Base-by-base conservation (phyloP, 805 yeast species). In the Ogataea parapolymorpha region DNA sequence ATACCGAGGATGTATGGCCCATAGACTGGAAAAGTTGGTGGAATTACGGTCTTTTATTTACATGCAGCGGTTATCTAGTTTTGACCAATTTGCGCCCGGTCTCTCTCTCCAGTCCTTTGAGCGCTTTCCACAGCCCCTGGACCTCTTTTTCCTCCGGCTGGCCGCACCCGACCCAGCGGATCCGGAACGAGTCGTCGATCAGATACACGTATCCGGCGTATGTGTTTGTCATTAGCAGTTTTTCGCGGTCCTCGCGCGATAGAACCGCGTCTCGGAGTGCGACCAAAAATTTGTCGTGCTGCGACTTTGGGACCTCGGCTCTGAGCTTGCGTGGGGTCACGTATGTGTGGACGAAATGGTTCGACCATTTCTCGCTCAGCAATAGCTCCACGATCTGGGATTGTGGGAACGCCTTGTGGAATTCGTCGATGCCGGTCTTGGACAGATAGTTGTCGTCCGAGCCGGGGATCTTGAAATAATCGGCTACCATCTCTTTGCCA, bases 161-260 rank as follows among this genome's bases (percentile, higher is more conserved):
- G 2, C 98, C 99, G 51, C 95, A 79, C 4, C 88, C 85, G 17
- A 88, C 89, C 98, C 98, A 91, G 52, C 98, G 71, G 39, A 93
- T 82, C 53, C 75, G 81, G 37, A 83, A 82, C 11, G 79, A 68
- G 12, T 69, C 70, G 56, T 93, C 99, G 26, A 93, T 73, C 4
- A 91, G 67, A 49, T 88, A 83, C 9, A 89, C 68, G 56, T 86
- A 89, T 0, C 98, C 98, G 2, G 95, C 78, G 52, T 83, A 85
- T 16, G 77, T 73, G 58, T 91, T 91, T 41, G 80, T 81, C 50
- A 89, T 76, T 35, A 75, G 66, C 26, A 91, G 62, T 18, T 73
- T 61, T 39, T 80, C 79, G 51, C 85, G 76, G 5, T 77, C 63
- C 14, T 71, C 77, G 42, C 74, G 71, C 2, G 80, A 71, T 23